Conservation (phyloP, 2,329 filamentous ascomycete genomes). For the Cladosporium sphaerospermum region DNA sequence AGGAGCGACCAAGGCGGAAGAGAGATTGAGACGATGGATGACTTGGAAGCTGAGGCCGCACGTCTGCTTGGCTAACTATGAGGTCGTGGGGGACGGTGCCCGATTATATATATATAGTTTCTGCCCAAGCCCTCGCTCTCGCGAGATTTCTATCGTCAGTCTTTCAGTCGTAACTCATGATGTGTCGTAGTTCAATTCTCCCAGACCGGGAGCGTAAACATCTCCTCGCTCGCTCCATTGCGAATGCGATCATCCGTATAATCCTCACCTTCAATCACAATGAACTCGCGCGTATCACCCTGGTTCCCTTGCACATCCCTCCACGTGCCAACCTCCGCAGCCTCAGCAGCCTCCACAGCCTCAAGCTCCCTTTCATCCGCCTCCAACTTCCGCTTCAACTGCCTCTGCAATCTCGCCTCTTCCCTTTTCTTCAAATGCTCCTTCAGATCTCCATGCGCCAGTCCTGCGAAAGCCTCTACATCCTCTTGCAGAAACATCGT, state of each 20-base stretch:
- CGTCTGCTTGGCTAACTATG: slow-evolving; percentile 49
- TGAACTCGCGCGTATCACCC: neutral
- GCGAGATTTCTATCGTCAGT: too few relatives aligned
- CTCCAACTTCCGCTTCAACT: slow-evolving; percentile 11
- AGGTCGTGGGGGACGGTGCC: neutral
- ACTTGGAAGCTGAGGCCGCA: slow-evolving; percentile 69
- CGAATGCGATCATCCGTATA: too few relatives aligned
- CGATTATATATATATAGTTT: neutral
- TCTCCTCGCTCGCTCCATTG: too few relatives aligned
- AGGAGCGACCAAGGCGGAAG: slow-evolving; percentile 46
- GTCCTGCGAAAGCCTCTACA: slow-evolving; percentile 19
- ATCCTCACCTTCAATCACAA: neutral
- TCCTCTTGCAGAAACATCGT: slow-evolving; percentile 26
- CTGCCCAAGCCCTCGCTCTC: neutral
- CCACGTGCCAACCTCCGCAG: neutral
- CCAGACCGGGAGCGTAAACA: too few relatives aligned
- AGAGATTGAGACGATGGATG: slow-evolving; percentile 72
- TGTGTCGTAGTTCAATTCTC: too few relatives aligned
- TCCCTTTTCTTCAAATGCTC: slow-evolving; percentile 14
- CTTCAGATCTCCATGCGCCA: slow-evolving; percentile 18
- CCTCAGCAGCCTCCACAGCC: neutral
- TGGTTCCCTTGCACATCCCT: neutral
- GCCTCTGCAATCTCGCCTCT: slow-evolving; percentile 7
- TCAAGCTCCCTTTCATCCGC: slow-evolving; percentile 1
- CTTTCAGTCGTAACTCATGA: too few relatives aligned